A percentile compares a stretch with the other conserved stretches of the same genome.
These are phyloP conservation scores for Paramarasmius palmivorus DNA, from an alignment of 1,284 basidiomycete species.

Conservation along the genomic window DNA sequence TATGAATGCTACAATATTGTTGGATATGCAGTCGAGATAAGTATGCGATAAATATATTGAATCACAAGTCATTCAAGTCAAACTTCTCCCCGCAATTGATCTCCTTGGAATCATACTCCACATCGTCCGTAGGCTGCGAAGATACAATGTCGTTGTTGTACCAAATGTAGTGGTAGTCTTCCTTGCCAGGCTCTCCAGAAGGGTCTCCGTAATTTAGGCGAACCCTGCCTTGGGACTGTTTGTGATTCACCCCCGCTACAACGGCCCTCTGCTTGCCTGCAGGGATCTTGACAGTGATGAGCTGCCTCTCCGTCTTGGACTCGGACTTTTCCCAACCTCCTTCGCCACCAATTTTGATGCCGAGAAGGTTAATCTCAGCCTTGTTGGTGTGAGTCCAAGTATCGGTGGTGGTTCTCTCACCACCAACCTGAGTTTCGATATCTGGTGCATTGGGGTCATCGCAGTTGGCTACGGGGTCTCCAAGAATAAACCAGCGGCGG, in stretches of 20 bases:
- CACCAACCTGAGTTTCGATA: background rate
- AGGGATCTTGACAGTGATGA: background rate
- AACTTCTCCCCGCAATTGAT: constrained; percentile 8
- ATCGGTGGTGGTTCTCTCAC: background rate
- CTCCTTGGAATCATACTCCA: background rate
- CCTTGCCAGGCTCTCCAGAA: background rate
- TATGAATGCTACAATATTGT: too few species aligned
- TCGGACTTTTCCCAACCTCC: background rate
- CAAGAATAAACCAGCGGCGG: background rate
- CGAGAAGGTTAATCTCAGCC: constrained; percentile 1
- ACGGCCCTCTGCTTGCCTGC: background rate
- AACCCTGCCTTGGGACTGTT: background rate
- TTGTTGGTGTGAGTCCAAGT: constrained; percentile 1
- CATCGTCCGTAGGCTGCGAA: constrained; percentile 1
- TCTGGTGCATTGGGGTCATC: background rate
- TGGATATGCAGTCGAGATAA: too few species aligned
- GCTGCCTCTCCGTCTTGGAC: background rate
- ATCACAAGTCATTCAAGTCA: background rate
- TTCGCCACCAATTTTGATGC: constrained; percentile 5
- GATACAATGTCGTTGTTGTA: background rate
- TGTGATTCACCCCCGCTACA: background rate
- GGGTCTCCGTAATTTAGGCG: constrained; percentile 1
- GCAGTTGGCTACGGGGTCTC: background rate
- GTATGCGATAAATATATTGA: too few species aligned
- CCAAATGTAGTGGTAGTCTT: constrained; percentile 5